Evolutionary conservation across 495 filamentous ascomycete species (phyloP), one percentile per base, ranked within the genome.

Genomic region (Pyrenopolyporus hunteri): DNA sequence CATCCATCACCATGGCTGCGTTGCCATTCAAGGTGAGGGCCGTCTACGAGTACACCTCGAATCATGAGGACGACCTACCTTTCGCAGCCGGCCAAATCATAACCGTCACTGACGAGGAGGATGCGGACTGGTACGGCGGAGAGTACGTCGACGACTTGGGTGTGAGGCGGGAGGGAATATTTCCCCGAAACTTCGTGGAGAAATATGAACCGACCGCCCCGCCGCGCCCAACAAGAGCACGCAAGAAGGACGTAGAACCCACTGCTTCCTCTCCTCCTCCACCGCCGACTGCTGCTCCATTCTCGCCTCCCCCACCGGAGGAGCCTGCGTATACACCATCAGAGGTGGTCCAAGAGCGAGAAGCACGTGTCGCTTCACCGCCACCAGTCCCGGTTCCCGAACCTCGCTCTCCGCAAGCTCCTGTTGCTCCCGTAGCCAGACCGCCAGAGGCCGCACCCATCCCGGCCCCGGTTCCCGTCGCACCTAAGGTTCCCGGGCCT

Each of bases 181-280:
- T 98, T 76, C 94, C 94, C 10, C 88, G 86, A 69, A 98, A 98
- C 76, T 98, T 98, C 66, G 95, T 98, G 47, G 93, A 98, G 74
- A 87, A 87, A 71, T 96, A 90, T 71, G 92, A 96, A 63, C 94
- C 95, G 19, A 89, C 87, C 57, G 88, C 92, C 56, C 94, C 94
- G 51, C 91, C 93, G 26, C 86, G 94, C 35, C 94, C 94, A 37
- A 79, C 85, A 13, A 85, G 94, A 54, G 77, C 76, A 16, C 87
- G 90, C 36, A 97, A 89, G 79, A 93, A 85, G 73, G 91, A 95
- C 58, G 55, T 73, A 10, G 81, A 83, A 25, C 59, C 68, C 28
- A 66, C 70, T 28, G 59, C 68, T 39, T 54, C 64, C 28, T 67
- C 91, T 40, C 86, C 86, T 57, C 84, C 89, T 58, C 88, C 90